Conservation (phyloP, 768 basidiomycete genomes). For the Phylloporus scabripes region DNA sequence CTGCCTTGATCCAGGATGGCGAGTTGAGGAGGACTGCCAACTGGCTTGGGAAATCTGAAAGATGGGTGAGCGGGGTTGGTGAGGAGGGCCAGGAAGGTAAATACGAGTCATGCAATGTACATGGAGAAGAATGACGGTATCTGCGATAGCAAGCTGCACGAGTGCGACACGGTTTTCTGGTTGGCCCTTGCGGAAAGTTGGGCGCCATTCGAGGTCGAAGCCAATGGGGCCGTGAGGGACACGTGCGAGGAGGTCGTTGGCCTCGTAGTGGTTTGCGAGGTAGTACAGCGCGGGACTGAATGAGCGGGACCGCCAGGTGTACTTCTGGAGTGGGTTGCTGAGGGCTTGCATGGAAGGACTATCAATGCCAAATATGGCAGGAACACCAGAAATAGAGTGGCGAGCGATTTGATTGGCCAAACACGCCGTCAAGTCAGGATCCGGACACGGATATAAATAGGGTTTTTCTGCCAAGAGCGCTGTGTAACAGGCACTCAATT, state of each 20-base stretch:
- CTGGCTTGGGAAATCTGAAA: conserved; percentile 47
- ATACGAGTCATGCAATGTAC: conserved; percentile 51
- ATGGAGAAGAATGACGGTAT: conserved; percentile 60
- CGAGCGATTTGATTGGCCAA: conserved; percentile 21
- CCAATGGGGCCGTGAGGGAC: conserved; percentile 39
- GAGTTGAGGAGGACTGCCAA: conserved; percentile 51
- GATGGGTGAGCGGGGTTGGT: conserved; percentile 4
- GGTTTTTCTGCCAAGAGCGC: conserved; percentile 25
- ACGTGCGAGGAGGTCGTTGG: conserved; percentile 16
- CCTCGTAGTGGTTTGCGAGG: conserved; percentile 30
- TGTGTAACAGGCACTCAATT: conserved; percentile 26
- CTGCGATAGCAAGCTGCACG: conserved; percentile 59
- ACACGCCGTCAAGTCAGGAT: conserved; percentile 12
- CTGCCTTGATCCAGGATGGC: conserved; percentile 55
- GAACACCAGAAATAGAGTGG: conserved; percentile 10
- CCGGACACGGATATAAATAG: conserved; percentile 28
- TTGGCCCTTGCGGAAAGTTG: conserved; percentile 47
- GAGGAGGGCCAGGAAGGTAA: neutral
- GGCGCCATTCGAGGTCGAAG: conserved; percentile 80
- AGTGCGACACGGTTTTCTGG: conserved; percentile 66
- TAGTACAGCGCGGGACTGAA: conserved; percentile 25
- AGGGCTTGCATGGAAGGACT: neutral
- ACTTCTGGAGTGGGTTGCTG: conserved; percentile 8
- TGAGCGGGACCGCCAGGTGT: conserved; percentile 18
- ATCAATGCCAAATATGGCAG: conserved; percentile 11